phyloP scores from a whole-genome alignment of 805 yeast genomes.

The Tetrapisispora pingtungensis region DNA sequence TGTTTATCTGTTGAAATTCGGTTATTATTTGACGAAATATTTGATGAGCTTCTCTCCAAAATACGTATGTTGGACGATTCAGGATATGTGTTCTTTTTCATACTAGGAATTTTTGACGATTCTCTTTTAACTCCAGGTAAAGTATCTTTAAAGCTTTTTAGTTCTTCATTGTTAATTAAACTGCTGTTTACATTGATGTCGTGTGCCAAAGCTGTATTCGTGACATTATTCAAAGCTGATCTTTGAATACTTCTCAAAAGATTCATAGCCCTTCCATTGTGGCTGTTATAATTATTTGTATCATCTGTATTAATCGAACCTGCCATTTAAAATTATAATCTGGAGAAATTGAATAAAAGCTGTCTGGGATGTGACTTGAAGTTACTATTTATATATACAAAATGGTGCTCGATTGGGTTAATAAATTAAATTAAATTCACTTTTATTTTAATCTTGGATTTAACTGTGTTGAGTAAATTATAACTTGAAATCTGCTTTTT shows the following conservation, averaged over 20 bases:
- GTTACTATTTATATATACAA: too few relatives aligned
- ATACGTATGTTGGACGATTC: constrained; percentile 1
- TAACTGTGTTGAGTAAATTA: too few relatives aligned
- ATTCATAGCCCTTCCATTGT: constrained; percentile 17
- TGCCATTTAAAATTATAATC: constrained; percentile 7
- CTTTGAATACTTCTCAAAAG: constrained; percentile 21
- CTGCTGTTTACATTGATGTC: constrained; percentile 13
- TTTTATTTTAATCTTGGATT: too few relatives aligned
- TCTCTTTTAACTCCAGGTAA: constrained; percentile 13
- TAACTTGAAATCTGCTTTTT: too few relatives aligned
- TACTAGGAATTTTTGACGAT: constrained; percentile 12
- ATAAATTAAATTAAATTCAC: too few relatives aligned
- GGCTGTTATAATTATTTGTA: constrained; percentile 6
- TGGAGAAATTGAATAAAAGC: too few relatives aligned
- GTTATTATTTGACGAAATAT: not conserved
- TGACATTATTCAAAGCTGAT: constrained; percentile 29
- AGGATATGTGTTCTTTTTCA: constrained; percentile 4
- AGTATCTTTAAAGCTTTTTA: constrained; percentile 14
- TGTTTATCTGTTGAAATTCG: not conserved
- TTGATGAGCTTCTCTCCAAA: not conserved
- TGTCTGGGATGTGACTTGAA: too few relatives aligned
- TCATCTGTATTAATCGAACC: constrained; percentile 7
- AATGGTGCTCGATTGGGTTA: too few relatives aligned
- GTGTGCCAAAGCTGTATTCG: constrained; percentile 24
- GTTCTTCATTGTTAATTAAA: constrained; percentile 4